Percentiles rank a stretch among this genome's conserved stretches.
phyloP scores from a whole-genome alignment of 257 asterid genomes.

The Forsythia suspensa region DNA sequence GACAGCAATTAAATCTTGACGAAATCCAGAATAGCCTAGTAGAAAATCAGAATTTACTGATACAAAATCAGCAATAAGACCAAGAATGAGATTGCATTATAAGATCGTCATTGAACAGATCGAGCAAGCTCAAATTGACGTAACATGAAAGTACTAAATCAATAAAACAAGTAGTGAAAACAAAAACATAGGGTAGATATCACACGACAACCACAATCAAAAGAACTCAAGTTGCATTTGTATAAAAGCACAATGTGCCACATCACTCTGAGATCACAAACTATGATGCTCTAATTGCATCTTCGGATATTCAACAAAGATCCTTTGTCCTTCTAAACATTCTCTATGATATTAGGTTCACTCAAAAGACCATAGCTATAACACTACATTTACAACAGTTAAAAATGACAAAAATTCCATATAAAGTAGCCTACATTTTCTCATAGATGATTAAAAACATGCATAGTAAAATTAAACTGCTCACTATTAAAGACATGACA shows the following conservation, averaged over 20 bases:
- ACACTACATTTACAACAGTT: neutral
- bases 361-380: neutral
- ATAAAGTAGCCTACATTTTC: neutral
- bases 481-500: neutral
- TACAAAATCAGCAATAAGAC: too few species aligned
- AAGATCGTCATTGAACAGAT: too few species aligned
- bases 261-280: neutral
- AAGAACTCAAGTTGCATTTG: neutral
- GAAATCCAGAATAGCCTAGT: too few species aligned
- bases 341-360: neutral
- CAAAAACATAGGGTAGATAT: too few species aligned
- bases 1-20: neutral
- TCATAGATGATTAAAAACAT: neutral
- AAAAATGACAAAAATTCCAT: neutral
- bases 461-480: conserved; percentile 5
- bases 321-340: conserved; percentile 28
- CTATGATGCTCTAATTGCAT: neutral
- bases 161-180: too few species aligned
- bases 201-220: neutral
- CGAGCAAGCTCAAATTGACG: too few species aligned
- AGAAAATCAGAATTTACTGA: too few species aligned
- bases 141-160: too few species aligned
- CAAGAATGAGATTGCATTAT: too few species aligned
- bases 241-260: neutral
- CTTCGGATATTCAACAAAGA: conserved; percentile 24